Conservation (phyloP, 805 yeast genomes). For the Myxozyma nipponensis region DNA sequence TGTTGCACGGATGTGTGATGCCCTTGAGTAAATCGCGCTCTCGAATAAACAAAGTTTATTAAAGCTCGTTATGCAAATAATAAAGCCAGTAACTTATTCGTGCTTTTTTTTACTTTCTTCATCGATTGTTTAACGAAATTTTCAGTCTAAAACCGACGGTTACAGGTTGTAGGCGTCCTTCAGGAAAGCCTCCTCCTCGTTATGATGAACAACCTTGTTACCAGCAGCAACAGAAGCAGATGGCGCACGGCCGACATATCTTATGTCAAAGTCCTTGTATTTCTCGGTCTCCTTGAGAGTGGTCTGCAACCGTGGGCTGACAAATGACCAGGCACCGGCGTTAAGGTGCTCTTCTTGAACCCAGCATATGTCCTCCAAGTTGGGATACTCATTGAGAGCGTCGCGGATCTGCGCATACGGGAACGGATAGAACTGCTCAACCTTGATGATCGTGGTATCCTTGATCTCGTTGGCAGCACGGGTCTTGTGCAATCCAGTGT, state of each 20-base stretch:
- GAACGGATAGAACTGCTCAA: constrained; percentile 98
- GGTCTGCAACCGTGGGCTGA: constrained; percentile 77
- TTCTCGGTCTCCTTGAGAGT: constrained; percentile 69
- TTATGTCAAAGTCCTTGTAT: constrained; percentile 54
- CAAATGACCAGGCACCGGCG: constrained; percentile 86
- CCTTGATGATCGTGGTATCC: constrained; percentile 79
- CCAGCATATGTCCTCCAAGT: constrained; percentile 84
- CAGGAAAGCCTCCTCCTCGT: constrained; percentile 86
- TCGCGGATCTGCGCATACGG: constrained; percentile 93
- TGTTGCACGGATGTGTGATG: too few relatives aligned
- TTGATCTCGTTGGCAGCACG: constrained; percentile 74
- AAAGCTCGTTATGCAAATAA: too few relatives aligned
- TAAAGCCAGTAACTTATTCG: neutral
- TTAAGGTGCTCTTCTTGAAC: constrained; percentile 99
- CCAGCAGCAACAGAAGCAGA: constrained; percentile 99
- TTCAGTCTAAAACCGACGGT: neutral
- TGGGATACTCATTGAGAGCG: constrained; percentile 72
- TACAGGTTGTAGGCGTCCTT: constrained; percentile 58
- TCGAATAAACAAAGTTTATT: too few relatives aligned
- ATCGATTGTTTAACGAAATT: neutral
- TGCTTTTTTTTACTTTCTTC: neutral
- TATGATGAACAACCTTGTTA: constrained; percentile 76
- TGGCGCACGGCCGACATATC: constrained; percentile 98
- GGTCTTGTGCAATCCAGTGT: constrained; percentile 83
- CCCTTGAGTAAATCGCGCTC: too few relatives aligned